Conservation (phyloP, 1,284 basidiomycete species). For the Moniliella sp. region DNA sequence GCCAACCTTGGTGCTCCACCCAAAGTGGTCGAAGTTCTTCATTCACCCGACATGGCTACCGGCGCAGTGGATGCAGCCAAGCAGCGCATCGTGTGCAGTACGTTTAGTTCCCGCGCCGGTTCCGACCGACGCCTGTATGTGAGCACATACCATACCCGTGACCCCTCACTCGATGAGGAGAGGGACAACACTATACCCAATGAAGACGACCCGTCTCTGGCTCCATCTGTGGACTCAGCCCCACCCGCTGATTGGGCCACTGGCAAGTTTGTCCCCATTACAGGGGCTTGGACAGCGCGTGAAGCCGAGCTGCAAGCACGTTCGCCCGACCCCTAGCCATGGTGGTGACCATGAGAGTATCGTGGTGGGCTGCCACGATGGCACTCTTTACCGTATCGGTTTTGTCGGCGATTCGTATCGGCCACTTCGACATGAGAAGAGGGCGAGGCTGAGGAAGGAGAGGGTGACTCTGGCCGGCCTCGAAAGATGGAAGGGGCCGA, state of each 20-base stretch:
- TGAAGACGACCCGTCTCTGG: no score
- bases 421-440: neutral
- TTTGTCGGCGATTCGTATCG: slow-evolving; percentile 15
- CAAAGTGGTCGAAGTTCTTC: slow-evolving; percentile 10
- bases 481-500: no score
- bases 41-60: slow-evolving; percentile 16
- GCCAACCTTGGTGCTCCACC: slow-evolving; percentile 16
- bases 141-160: slow-evolving; percentile 12
- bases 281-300: slow-evolving; percentile 15
- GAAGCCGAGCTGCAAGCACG: slow-evolving; percentile 7
- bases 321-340: slow-evolving; percentile 15
- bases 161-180: neutral
- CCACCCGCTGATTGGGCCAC: no score
- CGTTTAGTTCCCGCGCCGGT: slow-evolving; percentile 57
- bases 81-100: slow-evolving; percentile 59
- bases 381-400: slow-evolving; percentile 16
- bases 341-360: slow-evolving; percentile 19
- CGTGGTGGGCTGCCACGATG: slow-evolving; percentile 19
- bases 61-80: slow-evolving; percentile 18
- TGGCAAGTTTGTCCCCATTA: slow-evolving; percentile 9
- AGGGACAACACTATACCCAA: no score
- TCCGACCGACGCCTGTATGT: slow-evolving; percentile 43
- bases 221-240: no score
- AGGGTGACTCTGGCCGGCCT: slow-evolving; percentile 1
- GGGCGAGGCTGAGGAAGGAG: neutral